These are phyloP conservation scores for Mycocentrospora acerina DNA, from an alignment of 2,329 filamentous ascomycete genomes.

Conservation along the genomic window DNA sequence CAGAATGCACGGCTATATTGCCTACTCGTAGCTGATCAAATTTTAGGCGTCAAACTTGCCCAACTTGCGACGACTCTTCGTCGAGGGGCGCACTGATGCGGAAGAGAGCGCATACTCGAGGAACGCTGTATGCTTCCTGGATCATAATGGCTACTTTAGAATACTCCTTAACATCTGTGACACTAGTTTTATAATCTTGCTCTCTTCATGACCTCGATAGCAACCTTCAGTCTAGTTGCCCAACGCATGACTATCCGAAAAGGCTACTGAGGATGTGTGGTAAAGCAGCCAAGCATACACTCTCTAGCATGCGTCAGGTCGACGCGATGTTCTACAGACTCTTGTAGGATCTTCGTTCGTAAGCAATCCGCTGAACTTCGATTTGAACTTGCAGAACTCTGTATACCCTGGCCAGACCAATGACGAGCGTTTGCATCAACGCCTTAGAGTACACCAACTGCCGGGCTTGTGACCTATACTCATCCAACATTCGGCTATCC, in stretches of 20 bases:
- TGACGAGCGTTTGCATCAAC: no score
- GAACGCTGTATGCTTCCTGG: conserved; percentile 69
- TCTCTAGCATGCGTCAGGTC: no score
- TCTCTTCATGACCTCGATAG: conserved; percentile 93
- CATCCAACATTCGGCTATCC: no score
- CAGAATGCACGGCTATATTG: neutral
- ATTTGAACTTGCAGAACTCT: no score
- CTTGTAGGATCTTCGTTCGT: no score
- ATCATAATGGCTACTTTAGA: neutral
- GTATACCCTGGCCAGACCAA: no score
- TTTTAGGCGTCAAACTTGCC: conserved; percentile 72
- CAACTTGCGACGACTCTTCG: conserved; percentile 93
- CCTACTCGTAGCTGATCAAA: conserved; percentile 1
- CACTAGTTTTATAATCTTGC: conserved; percentile 94
- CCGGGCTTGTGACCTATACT: no score
- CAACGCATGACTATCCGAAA: conserved; percentile 67
- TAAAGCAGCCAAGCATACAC: no score
- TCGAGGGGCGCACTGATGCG: conserved; percentile 87
- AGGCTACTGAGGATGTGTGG: no score
- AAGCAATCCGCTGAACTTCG: no score
- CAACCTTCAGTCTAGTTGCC: conserved; percentile 88
- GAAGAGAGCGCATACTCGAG: conserved; percentile 94
- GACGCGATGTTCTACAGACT: no score
- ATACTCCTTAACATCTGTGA: neutral
- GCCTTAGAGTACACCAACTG: no score